Evolutionary conservation across 2,329 filamentous ascomycete species (phyloP), one percentile per base, ranked within the genome.

Genomic region (Exserohilum turcica): DNA sequence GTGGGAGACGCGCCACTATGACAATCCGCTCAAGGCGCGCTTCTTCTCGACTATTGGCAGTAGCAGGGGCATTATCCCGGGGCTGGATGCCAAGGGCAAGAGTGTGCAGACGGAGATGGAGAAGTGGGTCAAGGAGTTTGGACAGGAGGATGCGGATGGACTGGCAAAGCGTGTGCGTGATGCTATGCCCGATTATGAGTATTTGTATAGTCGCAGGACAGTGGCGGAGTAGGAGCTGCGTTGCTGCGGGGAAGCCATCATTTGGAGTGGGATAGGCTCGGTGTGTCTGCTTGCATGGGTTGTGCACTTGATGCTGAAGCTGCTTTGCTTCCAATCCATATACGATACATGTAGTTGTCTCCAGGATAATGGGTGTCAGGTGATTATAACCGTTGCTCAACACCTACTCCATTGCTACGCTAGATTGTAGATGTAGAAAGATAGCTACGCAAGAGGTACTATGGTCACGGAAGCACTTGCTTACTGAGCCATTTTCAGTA

Each of bases 131-230:
- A 35, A 32, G 2, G 57, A 61, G 36, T 59, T 54, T 39, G 55
- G 57, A 0, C 47, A 57, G 9, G 53, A 54, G 21, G 48, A 53
- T 29, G 55, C 38, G 0, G 39, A 48, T 16, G 42, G 36, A 21
- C 12, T 62, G 6, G 55, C 42, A 7, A 36, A 36, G 9, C 54
- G 18, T 29, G 59, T 62, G 8, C 15, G 18, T 0, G 49, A 47
- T n/a, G 54, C 57, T 12, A 55, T 59, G 53, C 36, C 15, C 2
- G 59, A 64, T 32, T 62, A 64, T 37, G 29, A 59, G 6, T 60
- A 62, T 24, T n/a, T 62, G 5, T 29, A 33, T 21, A 16, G 29
- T 18, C 49, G 28, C 13, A 38, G 38, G 28, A 48, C 28, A 6
- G 19, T 21, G 2, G 28, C 6, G 2, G 32, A n/a, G 1, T n/a